Conservation (phyloP, 2,329 filamentous ascomycete species). For the Pseudocercospora fuligena region DNA sequence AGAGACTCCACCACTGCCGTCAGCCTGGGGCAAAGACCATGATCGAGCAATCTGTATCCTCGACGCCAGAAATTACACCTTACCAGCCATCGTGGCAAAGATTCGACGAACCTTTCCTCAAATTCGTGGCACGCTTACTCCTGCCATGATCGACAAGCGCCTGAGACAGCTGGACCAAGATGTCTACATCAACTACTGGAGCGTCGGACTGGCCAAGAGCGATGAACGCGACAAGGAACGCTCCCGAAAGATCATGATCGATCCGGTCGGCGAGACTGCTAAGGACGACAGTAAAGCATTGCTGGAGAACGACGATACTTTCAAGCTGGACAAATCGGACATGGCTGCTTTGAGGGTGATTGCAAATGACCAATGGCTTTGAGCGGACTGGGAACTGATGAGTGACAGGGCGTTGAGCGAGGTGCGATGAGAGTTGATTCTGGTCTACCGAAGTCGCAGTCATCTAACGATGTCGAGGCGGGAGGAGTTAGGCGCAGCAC, state of each 20-base stretch:
- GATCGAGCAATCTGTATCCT: conserved; percentile 44
- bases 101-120: conserved; percentile 39
- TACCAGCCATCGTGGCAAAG: conserved; percentile 37
- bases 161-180: conserved; percentile 43
- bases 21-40: conserved; percentile 37
- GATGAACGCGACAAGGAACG: conserved; percentile 13
- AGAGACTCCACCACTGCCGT: conserved; percentile 37
- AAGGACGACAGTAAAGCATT: conserved; percentile 11
- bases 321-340: neutral
- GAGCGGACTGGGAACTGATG: neutral
- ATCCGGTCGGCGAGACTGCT: neutral
- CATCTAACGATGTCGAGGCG: neutral
- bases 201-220: conserved; percentile 15
- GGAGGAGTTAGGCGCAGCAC: neutral
- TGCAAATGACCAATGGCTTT: conserved; percentile 1
- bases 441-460: neutral
- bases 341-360: conserved; percentile 8
- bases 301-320: neutral
- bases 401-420: neutral
- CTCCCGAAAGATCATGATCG: neutral
- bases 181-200: conserved; percentile 40
- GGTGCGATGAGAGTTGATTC: neutral
- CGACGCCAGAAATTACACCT: conserved; percentile 38
- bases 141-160: conserved; percentile 42
- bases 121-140: conserved; percentile 36